phyloP scores from a whole-genome alignment of 2,329 filamentous ascomycete genomes.

The Hymenoscyphus linearis region DNA sequence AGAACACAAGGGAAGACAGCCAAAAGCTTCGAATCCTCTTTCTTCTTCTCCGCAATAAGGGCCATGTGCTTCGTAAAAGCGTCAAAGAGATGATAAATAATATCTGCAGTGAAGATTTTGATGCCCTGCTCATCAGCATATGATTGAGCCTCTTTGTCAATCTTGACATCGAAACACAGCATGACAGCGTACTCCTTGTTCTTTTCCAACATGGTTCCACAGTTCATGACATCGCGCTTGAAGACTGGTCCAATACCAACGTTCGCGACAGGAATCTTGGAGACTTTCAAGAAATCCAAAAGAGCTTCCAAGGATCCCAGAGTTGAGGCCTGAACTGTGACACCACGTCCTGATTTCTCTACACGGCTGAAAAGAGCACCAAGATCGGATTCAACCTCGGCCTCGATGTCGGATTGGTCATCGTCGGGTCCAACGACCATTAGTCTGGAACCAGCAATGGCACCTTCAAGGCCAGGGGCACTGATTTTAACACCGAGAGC shows the following conservation, averaged over 20 bases:
- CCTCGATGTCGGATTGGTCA: constrained; percentile 93
- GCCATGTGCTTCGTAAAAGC: constrained; percentile 94
- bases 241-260: constrained; percentile 96
- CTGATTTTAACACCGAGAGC: constrained; percentile 98
- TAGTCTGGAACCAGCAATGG: constrained; percentile 91
- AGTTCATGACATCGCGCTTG: constrained; percentile 95
- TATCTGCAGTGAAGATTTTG: constrained; percentile 97
- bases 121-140: constrained; percentile 93
- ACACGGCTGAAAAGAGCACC: constrained; percentile 87
- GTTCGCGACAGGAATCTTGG: constrained; percentile 96
- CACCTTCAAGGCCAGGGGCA: constrained; percentile 88
- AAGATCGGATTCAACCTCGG: constrained; percentile 93
- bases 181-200: constrained; percentile 94
- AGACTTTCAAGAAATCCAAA: constrained; percentile 90
- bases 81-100: constrained; percentile 98
- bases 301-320: constrained; percentile 94
- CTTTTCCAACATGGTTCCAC: constrained; percentile 95
- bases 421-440: constrained; percentile 92
- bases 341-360: constrained; percentile 86
- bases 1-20: constrained; percentile 97
- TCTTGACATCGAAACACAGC: constrained; percentile 99
- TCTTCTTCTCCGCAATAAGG: constrained; percentile 79
- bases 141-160: constrained; percentile 88
- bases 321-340: constrained; percentile 94
- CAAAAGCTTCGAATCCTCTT: constrained; percentile 91